Percentiles rank a stretch among this genome's conserved stretches.
phyloP scores from a whole-genome alignment of 2,329 filamentous ascomycete genomes.

The Nemania sp. region DNA sequence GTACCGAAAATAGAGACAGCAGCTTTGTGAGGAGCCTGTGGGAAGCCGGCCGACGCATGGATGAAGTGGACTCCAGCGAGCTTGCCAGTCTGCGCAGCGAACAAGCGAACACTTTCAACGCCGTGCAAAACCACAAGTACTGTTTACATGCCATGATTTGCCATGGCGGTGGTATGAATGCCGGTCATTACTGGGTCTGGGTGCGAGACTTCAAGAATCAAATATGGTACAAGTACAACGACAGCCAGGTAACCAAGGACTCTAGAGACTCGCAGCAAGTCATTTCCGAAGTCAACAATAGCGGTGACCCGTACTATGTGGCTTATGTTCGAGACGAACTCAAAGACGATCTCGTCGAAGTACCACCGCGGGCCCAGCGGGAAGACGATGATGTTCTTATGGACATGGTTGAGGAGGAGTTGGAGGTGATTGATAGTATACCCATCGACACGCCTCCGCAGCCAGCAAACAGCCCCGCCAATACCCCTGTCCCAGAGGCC shows the following conservation, averaged over 20 bases:
- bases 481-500: conserved; percentile 7
- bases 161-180: conserved; percentile 73
- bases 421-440: conserved; percentile 40
- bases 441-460: conserved; percentile 25
- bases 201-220: conserved; percentile 84
- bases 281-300: conserved; percentile 67
- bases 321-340: conserved; percentile 77
- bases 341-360: conserved; percentile 58
- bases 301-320: conserved; percentile 80
- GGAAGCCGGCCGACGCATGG: conserved; percentile 24
- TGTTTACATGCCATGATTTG: conserved; percentile 91
- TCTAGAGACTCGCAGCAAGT: conserved; percentile 68
- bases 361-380: conserved; percentile 45
- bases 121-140: conserved; percentile 71
- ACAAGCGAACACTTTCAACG: conserved; percentile 60
- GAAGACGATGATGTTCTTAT: conserved; percentile 6
- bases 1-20: not conserved
- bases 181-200: conserved; percentile 96
- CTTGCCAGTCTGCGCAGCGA: conserved; percentile 46
- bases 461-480: conserved; percentile 21
- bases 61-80: conserved; percentile 53
- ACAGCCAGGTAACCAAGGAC: conserved; percentile 74
- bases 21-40: conserved; percentile 30
- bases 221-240: conserved; percentile 94
- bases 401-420: conserved; percentile 26